Conservation (phyloP, 768 basidiomycete genomes). For the Naganishia randhawae region DNA sequence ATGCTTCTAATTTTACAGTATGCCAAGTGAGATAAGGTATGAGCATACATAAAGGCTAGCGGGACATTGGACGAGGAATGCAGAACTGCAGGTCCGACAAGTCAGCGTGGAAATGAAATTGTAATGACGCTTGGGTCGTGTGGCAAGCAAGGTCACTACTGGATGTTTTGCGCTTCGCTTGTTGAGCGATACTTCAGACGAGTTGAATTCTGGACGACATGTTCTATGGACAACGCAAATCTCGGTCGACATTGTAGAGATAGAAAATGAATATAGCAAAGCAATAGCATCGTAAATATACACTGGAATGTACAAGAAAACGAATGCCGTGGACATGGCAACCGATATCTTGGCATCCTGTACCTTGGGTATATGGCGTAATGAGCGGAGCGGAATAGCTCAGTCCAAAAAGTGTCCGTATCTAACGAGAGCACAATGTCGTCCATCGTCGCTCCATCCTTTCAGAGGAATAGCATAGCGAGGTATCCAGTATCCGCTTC, state of each 20-base stretch:
- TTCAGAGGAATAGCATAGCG: not conserved
- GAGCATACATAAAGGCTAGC: not conserved
- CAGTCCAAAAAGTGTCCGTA: conserved; percentile 4
- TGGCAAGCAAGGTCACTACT: too few species aligned
- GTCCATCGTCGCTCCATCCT: not conserved
- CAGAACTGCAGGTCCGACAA: not conserved
- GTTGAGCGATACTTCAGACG: too few species aligned
- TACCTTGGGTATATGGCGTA: conserved; percentile 20
- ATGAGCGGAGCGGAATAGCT: not conserved
- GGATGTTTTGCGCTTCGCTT: too few species aligned
- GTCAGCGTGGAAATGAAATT: too few species aligned
- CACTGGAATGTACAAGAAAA: conserved; percentile 12
- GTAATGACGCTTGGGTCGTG: too few species aligned
- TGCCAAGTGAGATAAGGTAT: too few species aligned
- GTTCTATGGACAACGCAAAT: too few species aligned
- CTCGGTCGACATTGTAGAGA: not conserved
- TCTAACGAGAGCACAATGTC: conserved; percentile 1
- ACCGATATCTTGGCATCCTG: conserved; percentile 11
- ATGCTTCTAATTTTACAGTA: not conserved
- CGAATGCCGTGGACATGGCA: conserved; percentile 5
- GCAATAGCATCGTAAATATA: conserved; percentile 5
- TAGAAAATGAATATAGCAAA: not conserved
- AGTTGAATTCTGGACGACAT: too few species aligned
- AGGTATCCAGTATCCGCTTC: conserved; percentile 15
- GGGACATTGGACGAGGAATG: not conserved